Conservation (phyloP, 2,329 filamentous ascomycete genomes). For the Penicillium olsonii region DNA sequence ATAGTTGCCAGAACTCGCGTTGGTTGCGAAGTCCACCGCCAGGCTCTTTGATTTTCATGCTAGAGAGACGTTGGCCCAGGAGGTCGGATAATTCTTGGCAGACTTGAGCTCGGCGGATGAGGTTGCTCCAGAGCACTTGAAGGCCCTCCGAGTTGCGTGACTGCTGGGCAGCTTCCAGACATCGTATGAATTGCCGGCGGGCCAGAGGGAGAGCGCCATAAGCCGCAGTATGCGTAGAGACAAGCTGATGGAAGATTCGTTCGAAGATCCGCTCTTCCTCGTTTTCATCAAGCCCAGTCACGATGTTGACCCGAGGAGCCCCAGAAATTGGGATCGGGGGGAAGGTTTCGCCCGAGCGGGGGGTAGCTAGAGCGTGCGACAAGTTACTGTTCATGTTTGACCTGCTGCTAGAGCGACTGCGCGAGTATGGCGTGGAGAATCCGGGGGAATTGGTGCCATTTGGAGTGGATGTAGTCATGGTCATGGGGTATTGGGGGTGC, state of each 20-base stretch:
- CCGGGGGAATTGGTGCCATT: constrained; percentile 32
- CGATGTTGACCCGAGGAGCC: constrained; percentile 53
- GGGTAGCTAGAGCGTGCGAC: constrained; percentile 60
- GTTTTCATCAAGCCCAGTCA: constrained; percentile 64
- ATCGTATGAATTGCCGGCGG: constrained; percentile 65
- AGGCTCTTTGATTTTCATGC: constrained; percentile 83
- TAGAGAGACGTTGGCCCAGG: constrained; percentile 70
- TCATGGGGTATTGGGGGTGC: constrained; percentile 39
- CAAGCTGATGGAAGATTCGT: constrained; percentile 74
- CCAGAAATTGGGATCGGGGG: constrained; percentile 49
- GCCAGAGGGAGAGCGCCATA: constrained; percentile 71
- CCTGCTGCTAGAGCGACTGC: constrained; percentile 53
- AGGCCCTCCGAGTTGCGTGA: constrained; percentile 61
- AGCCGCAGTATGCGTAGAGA: constrained; percentile 71
- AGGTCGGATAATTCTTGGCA: constrained; percentile 73
- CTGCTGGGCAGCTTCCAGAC: constrained; percentile 64
- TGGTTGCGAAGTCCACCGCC: constrained; percentile 64
- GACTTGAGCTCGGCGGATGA: constrained; percentile 70
- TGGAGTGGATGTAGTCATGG: constrained; percentile 35
- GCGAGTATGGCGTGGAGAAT: constrained; percentile 32
- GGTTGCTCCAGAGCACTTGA: constrained; percentile 66
- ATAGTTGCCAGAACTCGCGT: constrained; percentile 67
- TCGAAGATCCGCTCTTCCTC: constrained; percentile 84
- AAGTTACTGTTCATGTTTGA: constrained; percentile 54
- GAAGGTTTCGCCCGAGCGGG: constrained; percentile 81